phyloP scores from a whole-genome alignment of 1,139 yeast species.

The Pneumocystis carinii region DNA sequence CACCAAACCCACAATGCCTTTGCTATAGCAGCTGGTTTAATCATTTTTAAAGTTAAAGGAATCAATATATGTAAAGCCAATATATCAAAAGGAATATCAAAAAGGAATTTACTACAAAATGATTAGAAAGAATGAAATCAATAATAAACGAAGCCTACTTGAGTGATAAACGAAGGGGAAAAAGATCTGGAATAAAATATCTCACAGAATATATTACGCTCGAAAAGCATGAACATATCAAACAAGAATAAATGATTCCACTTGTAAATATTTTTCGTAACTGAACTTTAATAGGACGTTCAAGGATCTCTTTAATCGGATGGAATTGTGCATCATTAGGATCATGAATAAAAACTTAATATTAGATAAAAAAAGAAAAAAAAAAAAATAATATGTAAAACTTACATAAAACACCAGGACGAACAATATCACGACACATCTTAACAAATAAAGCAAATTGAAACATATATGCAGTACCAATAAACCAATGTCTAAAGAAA shows the following conservation, averaged over 20 bases:
- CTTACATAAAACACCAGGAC: slow-evolving; percentile 65
- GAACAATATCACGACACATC: slow-evolving; percentile 60
- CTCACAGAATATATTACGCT: slow-evolving; percentile 43
- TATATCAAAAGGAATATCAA: slow-evolving; percentile 23
- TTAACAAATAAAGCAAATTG: slow-evolving; percentile 75
- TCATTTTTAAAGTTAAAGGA: slow-evolving; percentile 13
- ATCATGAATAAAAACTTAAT: slow-evolving; percentile 55
- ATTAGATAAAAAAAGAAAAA: not conserved
- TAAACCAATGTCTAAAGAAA: slow-evolving; percentile 41
- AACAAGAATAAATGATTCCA: slow-evolving; percentile 57
- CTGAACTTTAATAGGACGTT: slow-evolving; percentile 58
- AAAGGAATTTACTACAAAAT: slow-evolving; percentile 9
- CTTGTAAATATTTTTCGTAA: slow-evolving; percentile 60
- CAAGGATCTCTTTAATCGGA: slow-evolving; percentile 75
- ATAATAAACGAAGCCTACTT: slow-evolving; percentile 16
- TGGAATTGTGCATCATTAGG: slow-evolving; percentile 89
- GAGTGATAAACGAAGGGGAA: slow-evolving; percentile 19
- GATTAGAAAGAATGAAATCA: slow-evolving; percentile 22
- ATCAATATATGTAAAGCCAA: slow-evolving; percentile 18
- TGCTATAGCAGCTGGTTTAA: slow-evolving; percentile 13
- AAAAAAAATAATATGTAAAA: not conserved
- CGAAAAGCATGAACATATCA: slow-evolving; percentile 66
- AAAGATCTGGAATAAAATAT: slow-evolving; percentile 23
- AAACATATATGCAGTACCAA: slow-evolving; percentile 79
- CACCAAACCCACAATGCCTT: slow-evolving; percentile 45